A percentile compares a stretch with the other conserved stretches of the same genome.
These are phyloP conservation scores for Heliosperma pusillum DNA, from an alignment of 148 eudicot species.

Conservation along the genomic window DNA sequence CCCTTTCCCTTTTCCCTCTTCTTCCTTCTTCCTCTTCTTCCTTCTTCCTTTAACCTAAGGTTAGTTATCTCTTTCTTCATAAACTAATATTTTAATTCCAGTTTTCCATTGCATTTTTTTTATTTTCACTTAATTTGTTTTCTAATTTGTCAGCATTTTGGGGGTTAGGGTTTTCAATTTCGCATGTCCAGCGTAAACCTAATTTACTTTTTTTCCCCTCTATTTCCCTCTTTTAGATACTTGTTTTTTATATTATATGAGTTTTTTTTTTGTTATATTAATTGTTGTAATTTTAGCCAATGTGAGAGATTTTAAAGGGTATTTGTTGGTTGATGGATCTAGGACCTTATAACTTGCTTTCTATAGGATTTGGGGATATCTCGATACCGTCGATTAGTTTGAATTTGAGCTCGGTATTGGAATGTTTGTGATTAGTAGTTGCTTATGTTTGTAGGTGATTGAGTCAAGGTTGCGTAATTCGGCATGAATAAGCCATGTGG, in stretches of 20 bases:
- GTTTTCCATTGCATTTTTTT: not conserved
- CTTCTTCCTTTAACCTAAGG: too few species aligned
- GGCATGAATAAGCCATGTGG: not conserved
- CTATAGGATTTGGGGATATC: not conserved
- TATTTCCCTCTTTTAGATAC: not conserved
- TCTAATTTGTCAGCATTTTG: not conserved
- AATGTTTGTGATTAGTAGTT: not conserved
- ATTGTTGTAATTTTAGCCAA: not conserved
- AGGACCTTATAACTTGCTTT: not conserved
- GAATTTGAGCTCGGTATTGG: not conserved
- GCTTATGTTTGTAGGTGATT: too few species aligned
- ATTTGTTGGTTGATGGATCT: not conserved
- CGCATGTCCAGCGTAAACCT: not conserved
- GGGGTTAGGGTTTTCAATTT: conserved; percentile 1
- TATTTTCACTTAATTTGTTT: too few species aligned
- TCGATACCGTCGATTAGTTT: not conserved
- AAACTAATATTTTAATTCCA: not conserved
- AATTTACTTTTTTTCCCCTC: not conserved
- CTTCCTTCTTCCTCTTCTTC: too few species aligned
- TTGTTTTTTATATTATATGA: too few species aligned
- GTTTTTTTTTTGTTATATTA: not conserved
- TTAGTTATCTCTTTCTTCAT: not conserved
- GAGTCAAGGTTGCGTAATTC: not conserved
- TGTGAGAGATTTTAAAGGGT: not conserved
- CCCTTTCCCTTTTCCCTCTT: too few species aligned